Base-by-base conservation (phyloP, 108 stramenopile genomes). In the Cyclotella distinguenda region DNA sequence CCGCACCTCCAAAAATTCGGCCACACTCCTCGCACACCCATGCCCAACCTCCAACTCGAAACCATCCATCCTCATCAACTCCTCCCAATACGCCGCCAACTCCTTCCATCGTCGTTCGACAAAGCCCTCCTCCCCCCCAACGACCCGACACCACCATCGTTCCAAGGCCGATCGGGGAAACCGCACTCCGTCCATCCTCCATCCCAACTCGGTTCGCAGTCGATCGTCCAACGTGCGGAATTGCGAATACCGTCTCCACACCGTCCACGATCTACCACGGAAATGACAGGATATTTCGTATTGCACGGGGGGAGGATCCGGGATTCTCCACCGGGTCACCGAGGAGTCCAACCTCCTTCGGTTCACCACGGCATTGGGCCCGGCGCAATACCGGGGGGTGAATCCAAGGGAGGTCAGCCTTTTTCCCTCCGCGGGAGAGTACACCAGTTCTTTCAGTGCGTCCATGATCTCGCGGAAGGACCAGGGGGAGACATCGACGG, bases 391-490 rank as follows among this genome's bases (percentile, higher is more conserved):
- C 10, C 66, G 28, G n/a, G 74, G 74, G 1, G 74, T 66, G 63
- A 76, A 76, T 22, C 74, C 74, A 1, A 76, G 46, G 8, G 66
- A 66, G 25, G 40, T 68, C 12, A 76, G 30, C 33, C 58, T 46
- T 19, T 32, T 54, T 22, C 26, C 61, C 21, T 55, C 34, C 15
- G 22, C n/a, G 12, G 15, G 25, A 1, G 3, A n/a, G n/a, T n/a
- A 5, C n/a, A 26, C 11, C 40, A 42, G 6, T 25, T 26, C 15
- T n/a, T 3, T 12, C 11, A 22, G 46, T 46, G 61, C 51, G 36
- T 68, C 67, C 78, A 81, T 81, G 34, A 81, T 59, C 65, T 77
- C 70, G 16, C 70, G 33, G 47, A 81, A 81, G 3, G 46, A 62
- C 80, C 74, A 77, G 7, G 48, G 51, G 0, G 70, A 68, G 18